Percentiles rank a stretch among this genome's conserved stretches.
These are phyloP conservation scores for Stentor coeruleus DNA, from an alignment of 73 alveolate genomes.

Conservation along the genomic window DNA sequence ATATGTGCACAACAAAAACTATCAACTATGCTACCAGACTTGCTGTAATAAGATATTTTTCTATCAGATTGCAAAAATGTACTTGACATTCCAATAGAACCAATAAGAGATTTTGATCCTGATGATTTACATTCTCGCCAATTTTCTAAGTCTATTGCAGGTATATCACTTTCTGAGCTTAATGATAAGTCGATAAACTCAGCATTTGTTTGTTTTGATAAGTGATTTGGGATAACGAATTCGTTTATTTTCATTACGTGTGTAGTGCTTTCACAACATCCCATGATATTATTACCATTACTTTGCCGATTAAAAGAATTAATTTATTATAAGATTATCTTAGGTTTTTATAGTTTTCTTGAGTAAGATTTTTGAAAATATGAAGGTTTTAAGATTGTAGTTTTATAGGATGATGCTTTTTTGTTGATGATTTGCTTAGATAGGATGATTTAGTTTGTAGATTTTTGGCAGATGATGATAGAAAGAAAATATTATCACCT, in stretches of 20 bases:
- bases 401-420: background rate
- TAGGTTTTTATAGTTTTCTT: too few relatives aligned
- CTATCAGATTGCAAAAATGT: background rate
- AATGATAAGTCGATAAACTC: background rate
- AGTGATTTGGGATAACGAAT: constrained; percentile 12
- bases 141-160: background rate
- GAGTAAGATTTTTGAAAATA: too few relatives aligned
- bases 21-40: background rate
- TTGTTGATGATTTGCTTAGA: background rate
- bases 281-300: background rate
- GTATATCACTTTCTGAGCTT: background rate
- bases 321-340: too few relatives aligned
- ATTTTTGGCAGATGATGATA: too few relatives aligned
- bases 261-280: background rate
- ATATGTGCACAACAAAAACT: too few relatives aligned
- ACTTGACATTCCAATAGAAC: background rate
- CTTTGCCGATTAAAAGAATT: too few relatives aligned
- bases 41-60: background rate
- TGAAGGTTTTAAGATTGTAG: too few relatives aligned
- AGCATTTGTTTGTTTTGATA: too few relatives aligned
- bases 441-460: background rate
- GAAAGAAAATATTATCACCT: too few relatives aligned
- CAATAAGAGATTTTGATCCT: background rate
- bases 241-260: background rate
- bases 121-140: background rate